These are phyloP conservation scores for Geotrichum restrictum DNA, from an alignment of 1,139 yeast genomes.

Conservation along the genomic window DNA sequence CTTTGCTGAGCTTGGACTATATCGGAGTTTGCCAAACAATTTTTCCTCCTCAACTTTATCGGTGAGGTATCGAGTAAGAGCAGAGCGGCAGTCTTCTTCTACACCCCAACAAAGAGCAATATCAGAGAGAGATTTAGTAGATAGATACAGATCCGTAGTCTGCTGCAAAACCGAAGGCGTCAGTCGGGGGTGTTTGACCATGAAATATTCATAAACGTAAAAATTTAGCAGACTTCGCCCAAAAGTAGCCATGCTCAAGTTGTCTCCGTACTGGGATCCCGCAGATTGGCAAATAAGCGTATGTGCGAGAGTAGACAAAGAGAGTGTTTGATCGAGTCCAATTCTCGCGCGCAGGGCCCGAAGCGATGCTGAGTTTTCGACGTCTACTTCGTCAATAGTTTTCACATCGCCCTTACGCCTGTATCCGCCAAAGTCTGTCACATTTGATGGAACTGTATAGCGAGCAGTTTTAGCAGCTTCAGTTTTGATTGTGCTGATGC, in stretches of 20 bases:
- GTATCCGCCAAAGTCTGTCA: constrained; percentile 34
- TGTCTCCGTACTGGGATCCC: constrained; percentile 54
- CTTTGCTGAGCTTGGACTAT: constrained; percentile 28
- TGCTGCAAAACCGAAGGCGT: constrained; percentile 74
- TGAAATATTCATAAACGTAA: constrained; percentile 68
- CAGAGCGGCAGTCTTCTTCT: constrained; percentile 62
- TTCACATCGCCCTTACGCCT: constrained; percentile 23
- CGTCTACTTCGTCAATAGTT: constrained; percentile 10
- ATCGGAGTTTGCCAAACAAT: constrained; percentile 36
- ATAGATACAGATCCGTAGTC: constrained; percentile 70
- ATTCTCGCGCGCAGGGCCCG: constrained; percentile 77
- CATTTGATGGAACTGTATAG: constrained; percentile 19
- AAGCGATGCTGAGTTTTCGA: constrained; percentile 44
- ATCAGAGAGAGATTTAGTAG: constrained; percentile 57
- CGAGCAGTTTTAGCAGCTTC: not conserved
- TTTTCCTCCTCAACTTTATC: constrained; percentile 39
- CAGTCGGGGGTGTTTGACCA: constrained; percentile 79
- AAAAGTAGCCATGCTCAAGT: constrained; percentile 72
- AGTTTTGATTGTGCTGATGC: not conserved
- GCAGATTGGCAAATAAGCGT: constrained; percentile 59
- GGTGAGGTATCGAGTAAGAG: constrained; percentile 63
- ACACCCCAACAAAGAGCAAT: constrained; percentile 83
- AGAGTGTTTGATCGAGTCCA: constrained; percentile 43
- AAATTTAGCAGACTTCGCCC: constrained; percentile 76
- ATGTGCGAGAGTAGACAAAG: constrained; percentile 70